These are phyloP conservation scores for Aspergillus sp. DNA, from an alignment of 2,329 filamentous ascomycete species.

Conservation along the genomic window DNA sequence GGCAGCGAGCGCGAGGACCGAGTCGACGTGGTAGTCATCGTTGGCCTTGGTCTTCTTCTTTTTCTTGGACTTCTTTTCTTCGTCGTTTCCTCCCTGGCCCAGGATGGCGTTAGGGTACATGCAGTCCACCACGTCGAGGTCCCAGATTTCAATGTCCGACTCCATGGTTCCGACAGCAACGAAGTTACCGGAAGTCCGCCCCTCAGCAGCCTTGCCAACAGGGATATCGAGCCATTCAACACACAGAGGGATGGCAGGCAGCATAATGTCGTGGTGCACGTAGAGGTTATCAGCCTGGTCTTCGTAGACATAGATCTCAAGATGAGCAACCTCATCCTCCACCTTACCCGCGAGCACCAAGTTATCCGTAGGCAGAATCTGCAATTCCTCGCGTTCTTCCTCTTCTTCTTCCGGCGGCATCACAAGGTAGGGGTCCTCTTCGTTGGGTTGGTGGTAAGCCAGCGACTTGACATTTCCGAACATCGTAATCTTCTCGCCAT, in stretches of 20 bases:
- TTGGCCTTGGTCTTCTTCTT: slow-evolving; percentile 88
- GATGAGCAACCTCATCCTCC: slow-evolving; percentile 91
- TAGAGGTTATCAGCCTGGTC: slow-evolving; percentile 94
- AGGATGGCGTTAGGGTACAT: slow-evolving; percentile 98
- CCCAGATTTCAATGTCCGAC: slow-evolving; percentile 97
- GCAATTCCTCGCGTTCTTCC: slow-evolving; percentile 85
- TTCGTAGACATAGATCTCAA: slow-evolving; percentile 97
- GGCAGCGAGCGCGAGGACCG: slow-evolving; percentile 81
- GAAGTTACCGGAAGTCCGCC: slow-evolving; percentile 72
- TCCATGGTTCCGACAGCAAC: slow-evolving; percentile 96
- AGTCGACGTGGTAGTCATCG: slow-evolving; percentile 87
- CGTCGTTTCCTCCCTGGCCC: slow-evolving; percentile 58
- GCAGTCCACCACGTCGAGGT: slow-evolving; percentile 89
- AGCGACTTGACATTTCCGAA: slow-evolving; percentile 93
- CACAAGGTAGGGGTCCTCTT: slow-evolving; percentile 95
- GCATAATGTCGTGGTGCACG: slow-evolving; percentile 98
- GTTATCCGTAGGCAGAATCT: slow-evolving; percentile 89
- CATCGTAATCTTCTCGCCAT: slow-evolving; percentile 70
- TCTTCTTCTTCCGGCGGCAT: slow-evolving; percentile 71
- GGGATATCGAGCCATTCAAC: slow-evolving; percentile 93
- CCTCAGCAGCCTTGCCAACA: slow-evolving; percentile 64
- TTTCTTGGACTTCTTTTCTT: slow-evolving; percentile 69
- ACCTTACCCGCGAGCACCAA: slow-evolving; percentile 86
- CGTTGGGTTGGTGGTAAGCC: slow-evolving; percentile 88
- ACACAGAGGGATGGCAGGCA: slow-evolving; percentile 90